phyloP scores from a whole-genome alignment of 1,139 yeast genomes.

The Candida anutae region DNA sequence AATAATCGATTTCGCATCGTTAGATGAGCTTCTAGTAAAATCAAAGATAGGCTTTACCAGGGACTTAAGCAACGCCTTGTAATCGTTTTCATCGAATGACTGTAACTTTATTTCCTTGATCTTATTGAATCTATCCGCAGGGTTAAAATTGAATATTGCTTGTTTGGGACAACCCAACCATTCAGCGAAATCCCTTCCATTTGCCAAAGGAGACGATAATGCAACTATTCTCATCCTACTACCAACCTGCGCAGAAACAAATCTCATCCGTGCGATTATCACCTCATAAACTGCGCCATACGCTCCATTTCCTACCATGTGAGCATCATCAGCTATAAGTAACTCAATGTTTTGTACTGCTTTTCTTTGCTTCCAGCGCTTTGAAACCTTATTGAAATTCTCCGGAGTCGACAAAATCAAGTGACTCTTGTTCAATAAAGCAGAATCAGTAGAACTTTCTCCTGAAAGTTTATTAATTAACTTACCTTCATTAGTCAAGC shows the following conservation, averaged over 20 bases:
- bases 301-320: constrained; percentile 51
- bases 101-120: constrained; percentile 54
- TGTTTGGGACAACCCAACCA: constrained; percentile 72
- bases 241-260: constrained; percentile 58
- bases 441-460: constrained; percentile 49
- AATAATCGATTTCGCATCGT: constrained; percentile 31
- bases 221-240: constrained; percentile 53
- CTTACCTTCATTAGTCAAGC: constrained; percentile 33
- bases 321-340: constrained; percentile 72
- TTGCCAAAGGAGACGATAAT: constrained; percentile 60
- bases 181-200: constrained; percentile 71
- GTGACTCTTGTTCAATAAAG: constrained; percentile 49
- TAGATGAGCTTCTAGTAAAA: constrained; percentile 19
- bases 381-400: constrained; percentile 64
- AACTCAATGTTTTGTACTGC: constrained; percentile 62
- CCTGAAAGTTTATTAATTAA: constrained; percentile 53
- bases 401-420: constrained; percentile 72
- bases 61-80: constrained; percentile 33
- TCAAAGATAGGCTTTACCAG: constrained; percentile 44
- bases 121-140: constrained; percentile 49
- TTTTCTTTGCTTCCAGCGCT: constrained; percentile 76
- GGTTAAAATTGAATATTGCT: constrained; percentile 62
- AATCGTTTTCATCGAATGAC: constrained; percentile 4
- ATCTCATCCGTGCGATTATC: constrained; percentile 60
- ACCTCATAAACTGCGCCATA: constrained; percentile 63